phyloP scores from a whole-genome alignment of 345 rosid species.

The Stellera chamaejasme region DNA sequence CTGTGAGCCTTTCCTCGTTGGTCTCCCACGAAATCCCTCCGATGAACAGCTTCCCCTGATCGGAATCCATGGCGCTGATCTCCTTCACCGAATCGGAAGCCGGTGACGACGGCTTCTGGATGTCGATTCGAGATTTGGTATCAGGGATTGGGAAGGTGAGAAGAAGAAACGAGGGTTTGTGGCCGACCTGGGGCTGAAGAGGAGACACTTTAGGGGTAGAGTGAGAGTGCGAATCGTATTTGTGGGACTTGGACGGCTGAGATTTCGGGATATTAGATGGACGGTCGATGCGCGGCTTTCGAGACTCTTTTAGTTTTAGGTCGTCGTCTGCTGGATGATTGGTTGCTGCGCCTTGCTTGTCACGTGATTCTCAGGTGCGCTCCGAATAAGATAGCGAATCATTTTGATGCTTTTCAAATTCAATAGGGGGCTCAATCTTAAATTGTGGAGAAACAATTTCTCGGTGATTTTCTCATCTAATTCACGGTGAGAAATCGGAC shows the following conservation, averaged over 20 bases:
- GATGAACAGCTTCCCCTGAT: constrained; percentile 85
- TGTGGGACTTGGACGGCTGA: constrained; percentile 16
- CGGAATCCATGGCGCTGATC: constrained; percentile 51
- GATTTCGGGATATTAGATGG: constrained; percentile 9
- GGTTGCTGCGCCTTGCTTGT: neutral
- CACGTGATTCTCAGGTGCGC: constrained; percentile 19
- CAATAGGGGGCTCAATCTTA: too few relatives aligned
- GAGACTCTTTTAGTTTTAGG: neutral
- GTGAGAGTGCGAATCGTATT: neutral
- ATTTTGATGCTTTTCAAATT: too few relatives aligned
- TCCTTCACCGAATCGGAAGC: constrained; percentile 2
- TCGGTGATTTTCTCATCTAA: too few relatives aligned
- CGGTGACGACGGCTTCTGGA: constrained; percentile 4
- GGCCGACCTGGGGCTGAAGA: constrained; percentile 18
- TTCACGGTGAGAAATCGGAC: too few relatives aligned
- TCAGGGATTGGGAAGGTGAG: constrained; percentile 14
- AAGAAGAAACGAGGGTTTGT: constrained; percentile 5
- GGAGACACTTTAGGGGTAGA: neutral
- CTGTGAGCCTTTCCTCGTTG: constrained; percentile 53
- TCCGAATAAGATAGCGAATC: too few relatives aligned
- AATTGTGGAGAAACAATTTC: too few relatives aligned
- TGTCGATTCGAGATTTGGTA: neutral
- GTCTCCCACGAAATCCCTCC: constrained; percentile 99
- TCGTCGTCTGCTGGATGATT: neutral
- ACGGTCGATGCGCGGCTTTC: constrained; percentile 15